phyloP scores from a whole-genome alignment of 2,329 filamentous ascomycete genomes.

The Ophiognomonia clavigignenti-juglandacearum region DNA sequence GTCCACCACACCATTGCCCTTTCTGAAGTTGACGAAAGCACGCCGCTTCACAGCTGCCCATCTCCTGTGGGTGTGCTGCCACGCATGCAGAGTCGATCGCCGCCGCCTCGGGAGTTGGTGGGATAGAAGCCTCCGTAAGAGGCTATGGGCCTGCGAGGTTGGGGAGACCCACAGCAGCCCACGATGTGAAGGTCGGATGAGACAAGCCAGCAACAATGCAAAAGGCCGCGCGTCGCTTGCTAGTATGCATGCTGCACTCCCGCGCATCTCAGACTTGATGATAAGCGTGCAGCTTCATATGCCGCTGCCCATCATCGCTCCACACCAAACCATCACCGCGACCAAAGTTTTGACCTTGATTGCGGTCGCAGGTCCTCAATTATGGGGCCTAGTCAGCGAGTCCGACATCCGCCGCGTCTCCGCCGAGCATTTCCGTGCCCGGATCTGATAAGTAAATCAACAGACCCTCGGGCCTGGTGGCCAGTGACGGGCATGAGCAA shows the following conservation, averaged over 20 bases:
- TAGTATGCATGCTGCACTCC: too few relatives aligned
- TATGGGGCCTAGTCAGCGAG: not conserved
- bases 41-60: not conserved
- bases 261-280: not conserved
- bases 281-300: not conserved
- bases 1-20: not conserved
- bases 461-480: too few relatives aligned
- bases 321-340: not conserved
- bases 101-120: not conserved
- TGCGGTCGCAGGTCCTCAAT: not conserved
- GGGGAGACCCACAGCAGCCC: too few relatives aligned
- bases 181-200: too few relatives aligned
- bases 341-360: not conserved
- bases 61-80: not conserved
- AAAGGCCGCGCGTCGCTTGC: too few relatives aligned
- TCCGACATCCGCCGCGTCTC: not conserved
- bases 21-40: too few relatives aligned
- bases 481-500: too few relatives aligned
- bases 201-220: too few relatives aligned
- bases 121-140: not conserved
- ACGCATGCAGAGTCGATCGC: conserved; percentile 4
- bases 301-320: not conserved
- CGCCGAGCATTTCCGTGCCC: too few relatives aligned
- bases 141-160: not conserved
- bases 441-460: too few relatives aligned